Base-by-base conservation (phyloP, 768 basidiomycete species). In the Antrodiella citrinella region DNA sequence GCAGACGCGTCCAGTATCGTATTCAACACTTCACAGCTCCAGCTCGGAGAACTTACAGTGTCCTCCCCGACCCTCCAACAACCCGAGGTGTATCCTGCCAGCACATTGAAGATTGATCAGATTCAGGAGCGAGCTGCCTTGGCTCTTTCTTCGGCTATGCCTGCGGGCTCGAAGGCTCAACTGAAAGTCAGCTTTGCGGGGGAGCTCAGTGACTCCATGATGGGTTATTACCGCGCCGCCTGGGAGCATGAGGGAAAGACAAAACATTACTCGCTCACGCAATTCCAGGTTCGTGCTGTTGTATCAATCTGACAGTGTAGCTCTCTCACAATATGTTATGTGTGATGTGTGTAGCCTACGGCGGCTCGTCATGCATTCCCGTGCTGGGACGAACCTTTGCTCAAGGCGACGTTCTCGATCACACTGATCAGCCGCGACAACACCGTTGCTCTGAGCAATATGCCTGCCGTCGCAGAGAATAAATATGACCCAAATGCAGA, bases 351-450 rank as follows among this genome's bases (percentile, higher is more conserved):
- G 15, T 15, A 95, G 84, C 83, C 93, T 35, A 95, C 89, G 38
- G 83, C 83, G 52, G 93, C 94, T 7, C 73, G 93, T 45, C 76
- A 80, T 39, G 80, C 85, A 4, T 88, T 91, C 65, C 89, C 89
- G 22, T 90, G 85, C 70, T 95, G 90, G 89, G 94, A 96, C 62
- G 93, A 96, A 62, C 95, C 94, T 13, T 73, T 80, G 30, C 73
- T 94, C 57, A 97, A 97, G 65, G 86, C 92, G 0, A 91, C 84
- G 2, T 89, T 85, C 62, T 60, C 76, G 0, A 70, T 92, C 52
- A 84, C 82, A 12, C 72, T 94, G 74, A 74, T 94, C 59, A 89
- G 90, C n/a, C 80, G 82, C 53, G 72, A 69, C 7, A 78, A 81
- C 54, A 85, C 87, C 3, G 79, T 82, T 61, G 87, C 78, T 63